Conservation (phyloP, 768 basidiomycete genomes). For the Serendipita indica region DNA sequence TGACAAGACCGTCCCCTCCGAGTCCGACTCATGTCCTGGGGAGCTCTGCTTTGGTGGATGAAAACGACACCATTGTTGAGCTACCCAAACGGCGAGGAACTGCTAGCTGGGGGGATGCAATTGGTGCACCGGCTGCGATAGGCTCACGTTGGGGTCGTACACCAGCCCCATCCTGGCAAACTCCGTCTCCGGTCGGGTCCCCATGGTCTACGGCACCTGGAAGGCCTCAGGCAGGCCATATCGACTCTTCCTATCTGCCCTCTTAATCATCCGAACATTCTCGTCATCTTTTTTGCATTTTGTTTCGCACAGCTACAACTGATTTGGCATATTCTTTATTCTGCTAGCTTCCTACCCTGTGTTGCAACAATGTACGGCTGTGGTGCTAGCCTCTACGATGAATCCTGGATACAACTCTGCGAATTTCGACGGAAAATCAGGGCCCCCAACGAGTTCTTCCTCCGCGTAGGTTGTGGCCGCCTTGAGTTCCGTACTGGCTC, state of each 20-base stretch:
- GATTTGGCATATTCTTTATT: no score
- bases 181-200: not conserved
- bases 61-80: conserved; percentile 38
- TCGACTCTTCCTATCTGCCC: conserved; percentile 1
- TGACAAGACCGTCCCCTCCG: conserved; percentile 36
- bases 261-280: not conserved
- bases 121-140: not conserved
- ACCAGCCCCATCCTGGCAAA: not conserved
- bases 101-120: not conserved
- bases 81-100: conserved; percentile 6
- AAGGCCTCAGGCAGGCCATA: not conserved
- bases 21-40: conserved; percentile 56
- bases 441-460: no score
- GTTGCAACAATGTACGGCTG: no score
- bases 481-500: no score
- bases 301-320: conserved; percentile 2
- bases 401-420: no score
- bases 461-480: no score
- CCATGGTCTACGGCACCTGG: conserved; percentile 6
- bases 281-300: not conserved
- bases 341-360: no score
- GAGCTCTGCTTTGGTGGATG: conserved; percentile 61
- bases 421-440: no score
- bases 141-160: conserved; percentile 3
- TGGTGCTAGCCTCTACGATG: no score